Base-by-base conservation (phyloP, 345 rosid genomes). In the Corchorus capsularis region DNA sequence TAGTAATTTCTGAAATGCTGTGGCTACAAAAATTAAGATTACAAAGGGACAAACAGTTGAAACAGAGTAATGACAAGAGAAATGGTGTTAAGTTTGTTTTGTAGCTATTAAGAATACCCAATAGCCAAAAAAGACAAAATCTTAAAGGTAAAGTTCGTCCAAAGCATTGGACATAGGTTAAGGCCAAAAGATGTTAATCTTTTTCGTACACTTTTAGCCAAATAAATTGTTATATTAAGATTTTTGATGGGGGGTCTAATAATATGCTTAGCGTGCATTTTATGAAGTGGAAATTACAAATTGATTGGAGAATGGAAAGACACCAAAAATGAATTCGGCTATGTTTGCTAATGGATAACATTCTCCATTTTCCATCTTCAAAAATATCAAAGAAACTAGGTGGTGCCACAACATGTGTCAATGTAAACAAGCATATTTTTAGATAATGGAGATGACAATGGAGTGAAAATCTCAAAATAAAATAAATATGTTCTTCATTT, bases 151-250 rank as follows among this genome's bases (percentile, higher is more conserved):
- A 47, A 47, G 55, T 68, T 49, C 22, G 20, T 49, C 45, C 72
- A 56, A 16, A 50, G 57, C 34, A 50, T 50, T 69, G 72, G 41
- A 16, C 72, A 27, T 68, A 27, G 72, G 16, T 50, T 69, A 69
- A 50, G 22, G 22, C 43, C 41, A 59, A 68, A 52, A 32, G 9
- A 4, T 17, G 9, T 1, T 17, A 34, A 46, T 69, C 73, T 17
- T 69, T 52, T 50, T 12, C 39, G 8, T 50, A 15, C 27, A 57
- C 14, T 27, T 16, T 16, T 10, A 17, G 59, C n/a, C 43, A 35
- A 52, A 50, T 9, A 32, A 2, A 16, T 9, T 5, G 45, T 32
- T 6, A 46, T 49, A 49, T 50, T 16, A 55, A 69, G 60, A 50
- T 43, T 47, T 47, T 11, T 20, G 70, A 16, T 45, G 13, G 50